phyloP scores from a whole-genome alignment of 371 early-diverging fungal genomes.

The Batrachochytrium dendrobatidis region DNA sequence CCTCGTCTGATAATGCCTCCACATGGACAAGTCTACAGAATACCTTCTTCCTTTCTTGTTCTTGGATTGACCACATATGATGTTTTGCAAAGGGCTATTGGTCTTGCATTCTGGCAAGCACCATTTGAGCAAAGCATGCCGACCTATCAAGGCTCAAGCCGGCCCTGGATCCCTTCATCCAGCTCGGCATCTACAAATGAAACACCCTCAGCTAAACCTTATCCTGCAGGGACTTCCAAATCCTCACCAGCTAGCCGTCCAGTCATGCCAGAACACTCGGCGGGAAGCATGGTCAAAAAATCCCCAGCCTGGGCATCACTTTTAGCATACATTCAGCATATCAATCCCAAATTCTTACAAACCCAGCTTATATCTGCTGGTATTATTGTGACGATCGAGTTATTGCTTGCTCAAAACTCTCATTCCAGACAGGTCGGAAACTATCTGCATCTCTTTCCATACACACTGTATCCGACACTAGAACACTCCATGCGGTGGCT shows the following conservation, averaged over 20 bases:
- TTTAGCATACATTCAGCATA: not conserved
- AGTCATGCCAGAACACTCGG: not conserved
- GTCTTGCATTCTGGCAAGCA: slow-evolving; percentile 22
- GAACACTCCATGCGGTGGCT: slow-evolving; percentile 25
- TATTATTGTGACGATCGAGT: slow-evolving; percentile 20
- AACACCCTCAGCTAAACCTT: not conserved
- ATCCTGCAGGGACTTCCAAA: too few species aligned
- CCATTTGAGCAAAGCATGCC: slow-evolving; percentile 21
- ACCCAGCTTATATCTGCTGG: slow-evolving; percentile 15
- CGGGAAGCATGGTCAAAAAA: too few species aligned
- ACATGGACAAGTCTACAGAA: slow-evolving; percentile 12
- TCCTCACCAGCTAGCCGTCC: too few species aligned
- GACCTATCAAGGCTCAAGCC: not conserved
- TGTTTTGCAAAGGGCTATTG: slow-evolving; percentile 13
- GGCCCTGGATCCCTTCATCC: too few species aligned
- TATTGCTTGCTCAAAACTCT: slow-evolving; percentile 12
- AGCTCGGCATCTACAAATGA: not conserved
- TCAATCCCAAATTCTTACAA: slow-evolving; percentile 12
- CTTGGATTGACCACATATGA: slow-evolving; percentile 13
- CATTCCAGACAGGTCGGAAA: not conserved
- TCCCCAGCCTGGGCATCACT: not conserved
- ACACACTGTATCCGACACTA: slow-evolving; percentile 21
- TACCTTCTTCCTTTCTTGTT: slow-evolving; percentile 12
- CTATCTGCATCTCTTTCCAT: slow-evolving; percentile 18
- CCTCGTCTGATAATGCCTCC: slow-evolving; percentile 17